Evolutionary conservation across 352 stramenopile species (phyloP), one percentile per base, ranked within the genome.

Genomic region (Blastocystis sp.): DNA sequence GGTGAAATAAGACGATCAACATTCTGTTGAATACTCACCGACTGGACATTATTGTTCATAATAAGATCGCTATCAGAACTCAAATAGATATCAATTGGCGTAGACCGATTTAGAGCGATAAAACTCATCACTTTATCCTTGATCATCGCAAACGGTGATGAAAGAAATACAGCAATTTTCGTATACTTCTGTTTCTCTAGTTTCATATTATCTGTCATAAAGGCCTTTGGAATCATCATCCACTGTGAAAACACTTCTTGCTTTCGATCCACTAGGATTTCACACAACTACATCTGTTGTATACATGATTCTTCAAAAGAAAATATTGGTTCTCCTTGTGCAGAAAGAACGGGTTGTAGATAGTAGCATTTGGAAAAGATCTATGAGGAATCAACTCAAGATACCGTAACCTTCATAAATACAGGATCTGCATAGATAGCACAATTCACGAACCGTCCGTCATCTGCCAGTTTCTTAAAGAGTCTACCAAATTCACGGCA

Each of bases 261-360:
- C 24, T 67, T 66, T 32, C 58, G 46, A 19, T 14, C 21, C 43
- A 83, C 71, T 83, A 83, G 39, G 16, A 19, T 54, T 54, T 24
- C 3, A 66, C 52, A 29, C 63, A n/a, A 32, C 9, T 52, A 11
- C 19, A 3, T 0, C 24, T 12, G 43, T 5, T 52, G 9, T 37
- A 29, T 83, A 83, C 71, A 52, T 29, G 46, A 83, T 46, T 67
- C 7, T 67, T 83, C 71, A 29, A 83, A 83, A 29, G 46, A 52
- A 46, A 51, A 83, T n/a, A 83, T 39, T 4, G 71, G 71, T 52
- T 83, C 71, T 42, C 71, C 71, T n/a, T 63, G 14, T 43, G 54
- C 37, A n/a, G 71, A 39, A 52, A 83, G 21, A 83, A 83, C 49
- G 7, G 71, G 14, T 51, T 51, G 58, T 65, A 83, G 42, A 43